Percentiles rank a stretch among this genome's conserved stretches.
Conservation (phyloP, 2,329 filamentous ascomycete species). For the Hypocreales sp. region DNA sequence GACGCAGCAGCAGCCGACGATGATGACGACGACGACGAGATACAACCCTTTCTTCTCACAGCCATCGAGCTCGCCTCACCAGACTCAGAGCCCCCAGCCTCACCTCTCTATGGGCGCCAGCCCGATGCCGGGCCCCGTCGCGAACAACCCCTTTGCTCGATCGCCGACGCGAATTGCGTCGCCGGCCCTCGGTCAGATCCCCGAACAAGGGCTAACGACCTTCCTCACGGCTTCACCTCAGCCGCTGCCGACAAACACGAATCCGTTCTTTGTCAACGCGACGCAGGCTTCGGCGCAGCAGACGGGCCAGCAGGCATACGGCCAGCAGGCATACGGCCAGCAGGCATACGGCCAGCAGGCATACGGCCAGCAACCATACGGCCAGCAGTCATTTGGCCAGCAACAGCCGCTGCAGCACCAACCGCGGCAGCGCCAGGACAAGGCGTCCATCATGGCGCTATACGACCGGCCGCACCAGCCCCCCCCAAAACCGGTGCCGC, state of each 20-base stretch:
- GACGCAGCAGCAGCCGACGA: slow-evolving; percentile 18
- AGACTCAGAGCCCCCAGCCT: slow-evolving; percentile 18
- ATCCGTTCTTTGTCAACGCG: slow-evolving; percentile 20
- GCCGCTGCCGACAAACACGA: slow-evolving; percentile 14
- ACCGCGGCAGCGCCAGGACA: slow-evolving; percentile 40
- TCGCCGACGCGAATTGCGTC: slow-evolving; percentile 35
- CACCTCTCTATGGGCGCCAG: slow-evolving; percentile 24
- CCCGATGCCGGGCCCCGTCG: slow-evolving; percentile 15
- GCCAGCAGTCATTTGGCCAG: slow-evolving; percentile 8
- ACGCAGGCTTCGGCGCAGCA: slow-evolving; percentile 12
- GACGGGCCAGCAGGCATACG: slow-evolving; percentile 8
- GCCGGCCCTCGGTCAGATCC: slow-evolving; percentile 33
- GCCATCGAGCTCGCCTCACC: slow-evolving; percentile 15
- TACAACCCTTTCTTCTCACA: slow-evolving; percentile 38
- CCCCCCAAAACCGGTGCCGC: slow-evolving; percentile 20
- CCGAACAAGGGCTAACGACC: slow-evolving; percentile 32
- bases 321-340: slow-evolving; percentile 8
- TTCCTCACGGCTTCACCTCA: slow-evolving; percentile 19
- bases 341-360: slow-evolving; percentile 9
- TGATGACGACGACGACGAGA: too few species aligned
- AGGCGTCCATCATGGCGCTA: slow-evolving; percentile 59
- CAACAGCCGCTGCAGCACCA: slow-evolving; percentile 21
- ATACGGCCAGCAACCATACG: too few species aligned
- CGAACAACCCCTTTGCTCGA: slow-evolving; percentile 32
- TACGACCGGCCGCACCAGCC: slow-evolving; percentile 47